phyloP scores from a whole-genome alignment of 2,329 filamentous ascomycete species.

The Chalara sp. region DNA sequence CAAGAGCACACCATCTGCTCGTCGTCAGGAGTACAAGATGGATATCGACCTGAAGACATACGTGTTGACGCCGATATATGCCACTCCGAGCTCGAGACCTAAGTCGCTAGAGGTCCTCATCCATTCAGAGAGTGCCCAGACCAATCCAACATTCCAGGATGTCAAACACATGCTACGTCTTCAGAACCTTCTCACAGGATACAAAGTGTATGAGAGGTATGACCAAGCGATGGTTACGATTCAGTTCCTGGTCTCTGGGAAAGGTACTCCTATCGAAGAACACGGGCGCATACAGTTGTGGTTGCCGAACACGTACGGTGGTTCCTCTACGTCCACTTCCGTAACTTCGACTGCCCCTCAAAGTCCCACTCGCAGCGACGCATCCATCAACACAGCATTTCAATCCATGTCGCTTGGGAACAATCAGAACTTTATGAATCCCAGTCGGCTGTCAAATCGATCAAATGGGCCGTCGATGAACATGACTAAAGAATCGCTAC shows the following conservation, averaged over 20 bases:
- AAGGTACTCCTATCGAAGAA: slow-evolving; percentile 2
- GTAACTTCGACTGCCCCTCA: neutral
- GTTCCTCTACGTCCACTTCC: neutral
- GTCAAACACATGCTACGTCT: slow-evolving; percentile 5
- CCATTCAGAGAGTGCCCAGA: slow-evolving; percentile 3
- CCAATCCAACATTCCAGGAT: slow-evolving; percentile 8
- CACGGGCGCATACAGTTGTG: slow-evolving; percentile 8
- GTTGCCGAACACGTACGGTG: neutral
- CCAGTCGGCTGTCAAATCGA: too few species aligned
- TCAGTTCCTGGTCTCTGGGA: slow-evolving; percentile 4
- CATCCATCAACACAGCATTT: neutral
- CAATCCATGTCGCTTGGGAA: neutral
- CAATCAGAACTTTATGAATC: neutral
- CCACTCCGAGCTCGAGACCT: slow-evolving; percentile 8
- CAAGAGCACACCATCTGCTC: neutral
- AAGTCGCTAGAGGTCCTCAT: slow-evolving; percentile 7
- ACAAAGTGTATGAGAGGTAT: slow-evolving; percentile 9
- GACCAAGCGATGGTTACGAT: slow-evolving; percentile 11
- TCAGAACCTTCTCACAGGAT: slow-evolving; percentile 9
- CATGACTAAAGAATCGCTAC: neutral
- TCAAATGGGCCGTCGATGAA: neutral
- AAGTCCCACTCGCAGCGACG: neutral
- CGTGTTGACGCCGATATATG: slow-evolving; percentile 9
- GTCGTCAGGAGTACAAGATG: slow-evolving; percentile 8
- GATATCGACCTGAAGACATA: slow-evolving; percentile 11